phyloP scores from a whole-genome alignment of 2,329 filamentous ascomycete genomes.

The Cladosporium colombiae region DNA sequence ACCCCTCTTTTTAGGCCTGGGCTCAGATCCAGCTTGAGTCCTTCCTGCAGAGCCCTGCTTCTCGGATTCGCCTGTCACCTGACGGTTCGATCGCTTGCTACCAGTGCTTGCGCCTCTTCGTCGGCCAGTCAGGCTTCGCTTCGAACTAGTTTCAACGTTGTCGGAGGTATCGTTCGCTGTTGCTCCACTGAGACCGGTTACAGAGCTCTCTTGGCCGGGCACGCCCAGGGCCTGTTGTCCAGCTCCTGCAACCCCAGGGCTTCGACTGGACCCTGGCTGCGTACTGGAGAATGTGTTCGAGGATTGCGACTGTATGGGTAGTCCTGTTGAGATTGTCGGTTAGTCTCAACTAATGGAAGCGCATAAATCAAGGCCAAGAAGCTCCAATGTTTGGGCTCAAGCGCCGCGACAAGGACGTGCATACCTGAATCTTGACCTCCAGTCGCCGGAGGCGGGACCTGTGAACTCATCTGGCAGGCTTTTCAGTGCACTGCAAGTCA shows the following conservation, averaged over 20 bases:
- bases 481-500: background rate
- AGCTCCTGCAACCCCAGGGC: slow-evolving; percentile 21
- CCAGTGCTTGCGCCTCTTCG: slow-evolving; percentile 48
- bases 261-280: slow-evolving; percentile 24
- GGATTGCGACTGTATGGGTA: slow-evolving; percentile 27
- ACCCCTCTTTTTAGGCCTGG: slow-evolving; percentile 45
- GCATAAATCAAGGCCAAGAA: slow-evolving; percentile 19
- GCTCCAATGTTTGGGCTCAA: slow-evolving; percentile 7
- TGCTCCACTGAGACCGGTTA: slow-evolving; percentile 45
- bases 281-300: slow-evolving; percentile 23
- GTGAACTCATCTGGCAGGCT: slow-evolving; percentile 31
- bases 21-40: slow-evolving; percentile 33
- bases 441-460: slow-evolving; percentile 29
- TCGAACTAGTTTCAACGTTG: slow-evolving; percentile 45
- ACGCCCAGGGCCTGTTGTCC: slow-evolving; percentile 8
- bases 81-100: slow-evolving; percentile 47
- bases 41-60: slow-evolving; percentile 40
- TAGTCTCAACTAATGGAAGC: background rate
- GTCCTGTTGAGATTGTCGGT: slow-evolving; percentile 25
- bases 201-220: slow-evolving; percentile 25
- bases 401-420: background rate
- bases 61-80: slow-evolving; percentile 34
- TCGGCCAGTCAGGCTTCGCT: slow-evolving; percentile 49
- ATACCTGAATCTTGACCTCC: slow-evolving; percentile 31
- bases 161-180: slow-evolving; percentile 47